Conservation (phyloP, 257 asterid species). For the Forsythia suspensa region DNA sequence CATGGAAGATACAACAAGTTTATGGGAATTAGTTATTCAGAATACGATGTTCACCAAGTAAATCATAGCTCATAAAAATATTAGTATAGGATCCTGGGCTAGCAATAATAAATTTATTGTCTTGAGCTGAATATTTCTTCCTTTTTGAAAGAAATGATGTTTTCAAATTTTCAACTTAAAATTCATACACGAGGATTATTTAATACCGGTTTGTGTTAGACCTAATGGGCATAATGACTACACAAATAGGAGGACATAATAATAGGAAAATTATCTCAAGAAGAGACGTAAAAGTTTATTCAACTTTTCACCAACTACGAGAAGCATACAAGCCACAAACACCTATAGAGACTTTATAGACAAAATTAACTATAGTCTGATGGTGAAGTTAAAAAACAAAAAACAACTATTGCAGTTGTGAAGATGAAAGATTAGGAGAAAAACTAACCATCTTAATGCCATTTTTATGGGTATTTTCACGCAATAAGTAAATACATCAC, state of each 20-base stretch:
- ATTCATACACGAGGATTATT: neutral
- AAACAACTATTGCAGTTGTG: conserved; percentile 11
- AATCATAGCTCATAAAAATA: conserved; percentile 1
- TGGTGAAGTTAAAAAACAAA: neutral
- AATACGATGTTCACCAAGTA: neutral
- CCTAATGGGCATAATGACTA: neutral
- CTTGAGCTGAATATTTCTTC: conserved; percentile 1
- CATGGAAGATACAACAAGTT: neutral
- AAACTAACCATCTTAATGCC: conserved; percentile 90
- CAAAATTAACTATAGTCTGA: neutral
- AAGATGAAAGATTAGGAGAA: conserved; percentile 16
- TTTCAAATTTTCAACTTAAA: neutral
- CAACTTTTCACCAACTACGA: conserved; percentile 7
- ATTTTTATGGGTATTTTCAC: conserved; percentile 94
- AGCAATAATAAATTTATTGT: neutral
- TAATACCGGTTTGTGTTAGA: neutral
- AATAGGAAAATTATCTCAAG: neutral
- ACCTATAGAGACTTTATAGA: neutral
- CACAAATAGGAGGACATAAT: neutral
- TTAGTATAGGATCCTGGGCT: neutral
- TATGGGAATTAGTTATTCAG: neutral
- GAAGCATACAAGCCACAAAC: conserved; percentile 14
- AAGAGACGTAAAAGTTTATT: neutral
- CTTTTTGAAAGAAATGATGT: neutral
- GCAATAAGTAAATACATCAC: conserved; percentile 97